phyloP scores from a whole-genome alignment of 306 rosid genomes.

The Vigna hirtella region DNA sequence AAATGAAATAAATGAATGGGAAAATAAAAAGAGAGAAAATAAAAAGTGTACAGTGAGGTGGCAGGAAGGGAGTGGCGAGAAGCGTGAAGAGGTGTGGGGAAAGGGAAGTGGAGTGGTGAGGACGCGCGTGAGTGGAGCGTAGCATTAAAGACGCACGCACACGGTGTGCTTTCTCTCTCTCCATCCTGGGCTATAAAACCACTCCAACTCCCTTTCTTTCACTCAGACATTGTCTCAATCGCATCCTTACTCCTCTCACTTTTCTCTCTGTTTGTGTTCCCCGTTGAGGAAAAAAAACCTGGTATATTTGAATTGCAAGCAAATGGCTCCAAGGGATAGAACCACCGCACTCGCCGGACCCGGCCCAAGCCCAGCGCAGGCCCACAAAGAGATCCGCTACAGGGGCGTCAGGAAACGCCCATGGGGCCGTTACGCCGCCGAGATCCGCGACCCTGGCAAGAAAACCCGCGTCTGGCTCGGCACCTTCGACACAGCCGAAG shows the following conservation, averaged over 20 bases:
- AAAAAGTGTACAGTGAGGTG: slow-evolving; percentile 33
- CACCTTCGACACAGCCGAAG: slow-evolving; percentile 73
- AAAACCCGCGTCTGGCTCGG: slow-evolving; percentile 84
- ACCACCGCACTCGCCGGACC: slow-evolving; percentile 22
- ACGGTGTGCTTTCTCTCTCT: slow-evolving; percentile 31
- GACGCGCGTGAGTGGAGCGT: slow-evolving; percentile 74
- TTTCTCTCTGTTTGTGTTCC: background rate
- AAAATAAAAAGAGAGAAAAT: background rate
- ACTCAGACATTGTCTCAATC: slow-evolving; percentile 43
- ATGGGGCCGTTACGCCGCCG: slow-evolving; percentile 89
- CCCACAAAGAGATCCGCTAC: slow-evolving; percentile 63
- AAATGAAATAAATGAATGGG: background rate
- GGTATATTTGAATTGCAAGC: background rate
- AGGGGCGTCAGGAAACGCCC: slow-evolving; percentile 86
- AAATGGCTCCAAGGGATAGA: slow-evolving; percentile 67
- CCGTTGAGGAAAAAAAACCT: background rate
- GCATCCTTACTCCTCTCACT: background rate
- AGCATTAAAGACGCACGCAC: slow-evolving; percentile 55
- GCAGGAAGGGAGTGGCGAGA: slow-evolving; percentile 40
- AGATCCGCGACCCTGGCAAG: slow-evolving; percentile 85
- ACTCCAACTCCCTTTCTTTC: slow-evolving; percentile 15
- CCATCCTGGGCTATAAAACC: slow-evolving; percentile 42
- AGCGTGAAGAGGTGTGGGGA: slow-evolving; percentile 52
- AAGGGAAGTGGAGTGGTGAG: slow-evolving; percentile 55
- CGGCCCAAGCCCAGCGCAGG: slow-evolving; percentile 2